Percentiles rank a stretch among this genome's conserved stretches.
These are phyloP conservation scores for Albugo candida DNA, from an alignment of 352 stramenopile genomes.

Conservation along the genomic window DNA sequence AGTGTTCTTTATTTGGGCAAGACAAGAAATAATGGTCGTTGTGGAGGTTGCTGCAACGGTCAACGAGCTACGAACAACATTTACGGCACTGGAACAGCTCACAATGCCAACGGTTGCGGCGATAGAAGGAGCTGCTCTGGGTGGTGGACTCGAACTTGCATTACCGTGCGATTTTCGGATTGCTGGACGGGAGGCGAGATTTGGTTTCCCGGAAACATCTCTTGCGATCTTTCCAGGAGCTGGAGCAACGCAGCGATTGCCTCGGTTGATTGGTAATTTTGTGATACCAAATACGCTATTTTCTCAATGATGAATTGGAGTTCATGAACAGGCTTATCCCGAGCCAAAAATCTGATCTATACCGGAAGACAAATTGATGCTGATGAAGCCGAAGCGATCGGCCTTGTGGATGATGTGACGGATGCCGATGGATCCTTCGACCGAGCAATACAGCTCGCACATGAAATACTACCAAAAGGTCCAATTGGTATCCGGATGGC, in stretches of 20 bases:
- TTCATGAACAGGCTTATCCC: slow-evolving; percentile 29
- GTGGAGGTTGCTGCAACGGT: slow-evolving; percentile 39
- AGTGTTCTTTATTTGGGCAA: background rate
- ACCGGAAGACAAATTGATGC: slow-evolving; percentile 71
- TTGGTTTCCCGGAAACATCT: slow-evolving; percentile 83
- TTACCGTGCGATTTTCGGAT: slow-evolving; percentile 85
- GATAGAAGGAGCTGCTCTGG: slow-evolving; percentile 81
- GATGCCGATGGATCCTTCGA: slow-evolving; percentile 33
- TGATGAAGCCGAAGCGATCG: slow-evolving; percentile 54
- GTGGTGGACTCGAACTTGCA: slow-evolving; percentile 83
- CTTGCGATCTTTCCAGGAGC: slow-evolving; percentile 86
- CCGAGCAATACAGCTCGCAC: slow-evolving; percentile 65
- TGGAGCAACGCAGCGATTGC: slow-evolving; percentile 83
- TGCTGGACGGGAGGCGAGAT: slow-evolving; percentile 59
- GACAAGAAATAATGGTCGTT: background rate
- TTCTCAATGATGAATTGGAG: background rate
- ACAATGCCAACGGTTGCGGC: slow-evolving; percentile 85
- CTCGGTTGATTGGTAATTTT: slow-evolving; percentile 68
- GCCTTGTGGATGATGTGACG: slow-evolving; percentile 80
- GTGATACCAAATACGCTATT: background rate
- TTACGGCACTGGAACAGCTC: slow-evolving; percentile 72
- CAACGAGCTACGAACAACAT: slow-evolving; percentile 45
- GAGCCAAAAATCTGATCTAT: slow-evolving; percentile 91
- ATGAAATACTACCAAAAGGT: slow-evolving; percentile 81
- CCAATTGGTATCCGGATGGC: slow-evolving; percentile 83